A percentile compares a stretch with the other conserved stretches of the same genome.
These are phyloP conservation scores for Kandelia obovata DNA, from an alignment of 345 rosid species.

Conservation along the genomic window DNA sequence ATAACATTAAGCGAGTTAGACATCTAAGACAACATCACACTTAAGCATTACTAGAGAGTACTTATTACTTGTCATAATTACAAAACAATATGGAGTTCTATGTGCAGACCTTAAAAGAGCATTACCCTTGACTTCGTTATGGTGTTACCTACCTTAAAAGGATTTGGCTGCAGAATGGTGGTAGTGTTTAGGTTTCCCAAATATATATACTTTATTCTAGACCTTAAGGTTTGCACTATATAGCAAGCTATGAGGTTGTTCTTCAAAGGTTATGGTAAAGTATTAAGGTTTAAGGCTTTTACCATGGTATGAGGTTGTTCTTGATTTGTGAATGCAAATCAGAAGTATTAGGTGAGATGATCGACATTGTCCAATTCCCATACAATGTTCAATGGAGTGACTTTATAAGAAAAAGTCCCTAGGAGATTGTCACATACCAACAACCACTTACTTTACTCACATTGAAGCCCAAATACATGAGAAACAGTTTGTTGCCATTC, in stretches of 20 bases:
- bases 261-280: too few relatives aligned
- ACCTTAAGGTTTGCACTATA: too few relatives aligned
- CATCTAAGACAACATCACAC: neutral
- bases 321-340: neutral
- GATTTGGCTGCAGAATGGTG: too few relatives aligned
- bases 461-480: neutral
- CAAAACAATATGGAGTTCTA: too few relatives aligned
- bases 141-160: too few relatives aligned
- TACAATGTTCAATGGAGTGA: neutral
- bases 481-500: too few relatives aligned
- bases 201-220: too few relatives aligned
- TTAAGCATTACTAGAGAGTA: neutral
- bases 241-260: too few relatives aligned
- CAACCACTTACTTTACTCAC: neutral
- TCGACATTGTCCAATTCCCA: neutral
- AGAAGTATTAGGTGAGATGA: neutral
- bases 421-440: neutral
- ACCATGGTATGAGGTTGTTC: too few relatives aligned
- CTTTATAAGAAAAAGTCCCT: neutral
- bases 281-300: neutral
- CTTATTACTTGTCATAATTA: neutral
- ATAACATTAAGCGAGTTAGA: neutral
- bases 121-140: too few relatives aligned
- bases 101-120: too few relatives aligned
- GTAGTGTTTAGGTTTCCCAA: too few relatives aligned